Evolutionary conservation across 1,284 basidiomycete species (phyloP).

Genomic region (Porphyrellus sp.): DNA sequence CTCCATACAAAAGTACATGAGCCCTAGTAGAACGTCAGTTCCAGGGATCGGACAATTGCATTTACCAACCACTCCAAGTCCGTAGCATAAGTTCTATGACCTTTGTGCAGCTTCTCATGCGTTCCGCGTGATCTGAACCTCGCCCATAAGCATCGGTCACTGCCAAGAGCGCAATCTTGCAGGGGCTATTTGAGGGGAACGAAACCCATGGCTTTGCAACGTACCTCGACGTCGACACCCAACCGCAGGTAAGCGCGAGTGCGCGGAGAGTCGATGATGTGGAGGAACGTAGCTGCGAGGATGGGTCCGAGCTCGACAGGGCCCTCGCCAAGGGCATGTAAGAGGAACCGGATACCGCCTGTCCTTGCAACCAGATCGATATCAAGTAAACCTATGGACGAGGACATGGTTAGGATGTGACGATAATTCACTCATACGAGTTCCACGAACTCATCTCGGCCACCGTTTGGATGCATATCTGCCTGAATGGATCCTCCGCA

Average conservation of each 20-base stretch:
- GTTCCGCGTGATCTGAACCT: conserved; percentile 70
- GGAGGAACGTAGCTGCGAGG: conserved; percentile 83
- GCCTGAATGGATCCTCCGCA: conserved; percentile 84
- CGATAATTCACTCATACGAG: conserved; percentile 9
- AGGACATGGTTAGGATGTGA: conserved; percentile 15
- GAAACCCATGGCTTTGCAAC: conserved; percentile 18
- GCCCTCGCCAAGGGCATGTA: conserved; percentile 86
- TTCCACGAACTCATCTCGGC: conserved; percentile 77
- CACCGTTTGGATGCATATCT: conserved; percentile 85
- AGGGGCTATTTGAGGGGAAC: conserved; percentile 11
- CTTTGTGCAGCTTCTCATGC: conserved; percentile 73
- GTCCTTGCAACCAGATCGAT: conserved; percentile 78
- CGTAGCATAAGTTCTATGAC: conserved; percentile 83
- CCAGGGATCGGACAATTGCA: neutral
- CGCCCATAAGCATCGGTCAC: conserved; percentile 91
- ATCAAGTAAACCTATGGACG: conserved; percentile 69
- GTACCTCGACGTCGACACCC: conserved; percentile 88
- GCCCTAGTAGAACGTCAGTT: conserved; percentile 46
- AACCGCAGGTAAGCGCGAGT: conserved; percentile 79
- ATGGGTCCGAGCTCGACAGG: conserved; percentile 81
- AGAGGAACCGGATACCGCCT: conserved; percentile 84
- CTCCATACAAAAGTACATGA: conserved; percentile 94
- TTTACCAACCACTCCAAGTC: conserved; percentile 87
- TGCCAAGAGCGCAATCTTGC: conserved; percentile 77
- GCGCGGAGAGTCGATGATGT: conserved; percentile 82